Conservation (phyloP, 768 basidiomycete genomes). For the Lactarius hengduanensis region DNA sequence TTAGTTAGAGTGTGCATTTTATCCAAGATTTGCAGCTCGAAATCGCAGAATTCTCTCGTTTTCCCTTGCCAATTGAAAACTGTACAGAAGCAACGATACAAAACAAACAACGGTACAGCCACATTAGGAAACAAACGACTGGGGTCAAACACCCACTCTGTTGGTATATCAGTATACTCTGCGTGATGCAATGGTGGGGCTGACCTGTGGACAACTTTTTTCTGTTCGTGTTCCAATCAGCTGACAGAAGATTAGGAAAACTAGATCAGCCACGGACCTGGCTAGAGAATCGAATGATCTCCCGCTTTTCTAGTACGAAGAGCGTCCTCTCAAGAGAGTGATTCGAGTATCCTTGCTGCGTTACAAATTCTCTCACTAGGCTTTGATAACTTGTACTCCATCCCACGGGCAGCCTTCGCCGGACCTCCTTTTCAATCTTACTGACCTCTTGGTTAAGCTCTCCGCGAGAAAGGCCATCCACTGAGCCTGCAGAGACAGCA, state of each 20-base stretch:
- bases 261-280: constrained; percentile 41
- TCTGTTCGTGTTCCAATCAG: constrained; percentile 15
- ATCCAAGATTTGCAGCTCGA: no score
- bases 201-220: constrained; percentile 31
- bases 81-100: constrained; percentile 2
- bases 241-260: background rate
- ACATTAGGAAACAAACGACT: background rate
- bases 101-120: constrained; percentile 1
- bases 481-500: constrained; percentile 91
- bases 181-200: background rate
- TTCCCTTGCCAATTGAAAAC: no score
- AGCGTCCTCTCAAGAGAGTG: constrained; percentile 91
- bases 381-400: constrained; percentile 98
- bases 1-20: no score
- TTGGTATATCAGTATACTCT: background rate
- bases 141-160: constrained; percentile 28
- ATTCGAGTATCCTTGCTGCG: constrained; percentile 84
- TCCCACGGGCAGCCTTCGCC: constrained; percentile 82
- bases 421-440: constrained; percentile 83
- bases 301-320: constrained; percentile 91
- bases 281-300: constrained; percentile 87
- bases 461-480: constrained; percentile 87
- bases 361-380: constrained; percentile 89
- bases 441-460: constrained; percentile 93
- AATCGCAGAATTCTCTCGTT: no score